Base-by-base conservation (phyloP, 2,329 filamentous ascomycete species). In the Onygena corvina region DNA sequence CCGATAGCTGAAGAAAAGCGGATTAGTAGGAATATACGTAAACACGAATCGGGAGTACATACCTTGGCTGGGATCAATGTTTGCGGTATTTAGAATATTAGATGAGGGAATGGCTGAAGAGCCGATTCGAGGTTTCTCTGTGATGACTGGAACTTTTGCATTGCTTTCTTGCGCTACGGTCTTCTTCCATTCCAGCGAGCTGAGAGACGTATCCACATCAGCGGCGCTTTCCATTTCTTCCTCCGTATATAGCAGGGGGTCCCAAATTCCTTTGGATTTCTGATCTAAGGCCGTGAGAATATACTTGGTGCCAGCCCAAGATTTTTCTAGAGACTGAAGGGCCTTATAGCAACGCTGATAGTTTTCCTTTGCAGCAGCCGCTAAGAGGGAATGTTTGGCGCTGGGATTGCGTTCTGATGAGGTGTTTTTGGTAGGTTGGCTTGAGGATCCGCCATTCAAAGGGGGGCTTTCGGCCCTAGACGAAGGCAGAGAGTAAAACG, bases 281-380 rank as follows among this genome's bases (percentile, higher is more conserved):
- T 93, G 87, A 57, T 93, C 86, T 8, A 94, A 70, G 0, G 87
- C 86, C 0, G 85, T 90, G 31, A 94, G 68, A 33, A 94, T 93
- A 61, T 94, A 94, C 50, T 85, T 83, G 21, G 86, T 83, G 5
- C 87, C 87, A 30, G 84, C 84, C 87, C 87, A 94, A 60, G 92
- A 92, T 0, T 76, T 75, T 56, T 92, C 80, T n/a, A 93, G 71
- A 40, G 86, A 81, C 57, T 89, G 80, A 8, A 94, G 66, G 0
- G 86, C 86, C 60, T 87, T 86, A 63, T 92, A 90, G 61, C 87
- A 94, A 6, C 82, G 75, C 60, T 90, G 85, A 57, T 94, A 94
- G 58, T 93, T 90, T 59, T 90, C 83, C 56, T 82, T 89, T 0
- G 87, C 86, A 1, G 84, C 85, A 0, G 84, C 84, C 0, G 86